Conservation (phyloP, 2,329 filamentous ascomycete genomes). For the Phyllosticta citrichinensis region DNA sequence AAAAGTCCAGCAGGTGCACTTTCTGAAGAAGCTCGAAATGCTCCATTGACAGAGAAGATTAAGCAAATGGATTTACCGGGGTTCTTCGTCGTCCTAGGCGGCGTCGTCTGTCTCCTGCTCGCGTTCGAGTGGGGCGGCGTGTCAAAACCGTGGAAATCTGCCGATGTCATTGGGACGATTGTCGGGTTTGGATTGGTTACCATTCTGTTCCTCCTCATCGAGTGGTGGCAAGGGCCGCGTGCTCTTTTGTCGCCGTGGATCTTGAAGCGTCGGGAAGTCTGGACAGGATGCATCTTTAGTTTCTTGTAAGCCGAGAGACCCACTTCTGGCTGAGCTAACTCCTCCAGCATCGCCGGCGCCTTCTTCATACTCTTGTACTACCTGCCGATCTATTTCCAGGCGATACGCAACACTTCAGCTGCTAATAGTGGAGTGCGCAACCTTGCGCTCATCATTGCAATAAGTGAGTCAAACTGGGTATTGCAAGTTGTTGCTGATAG, state of each 20-base stretch:
- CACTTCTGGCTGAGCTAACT: neutral
- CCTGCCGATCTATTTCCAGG: conserved; percentile 36
- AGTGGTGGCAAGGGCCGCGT: conserved; percentile 13
- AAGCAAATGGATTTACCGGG: conserved; percentile 20
- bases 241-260: neutral
- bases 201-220: conserved; percentile 14
- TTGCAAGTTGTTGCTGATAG: neutral
- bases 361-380: conserved; percentile 23
- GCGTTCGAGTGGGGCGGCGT: conserved; percentile 28
- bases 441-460: conserved; percentile 24
- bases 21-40: conserved; percentile 15
- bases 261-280: neutral
- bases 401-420: conserved; percentile 31
- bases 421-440: conserved; percentile 26
- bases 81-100: conserved; percentile 22
- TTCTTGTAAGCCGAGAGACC: conserved; percentile 13
- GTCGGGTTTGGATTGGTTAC: neutral
- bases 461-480: conserved; percentile 10
- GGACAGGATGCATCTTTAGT: conserved; percentile 8
- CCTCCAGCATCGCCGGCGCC: neutral
- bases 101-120: conserved; percentile 23
- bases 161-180: neutral
- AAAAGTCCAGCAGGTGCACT: conserved; percentile 21
- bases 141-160: neutral
- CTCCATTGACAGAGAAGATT: conserved; percentile 7